phyloP scores from a whole-genome alignment of 306 rosid species.

The Potentilla sterilis region DNA sequence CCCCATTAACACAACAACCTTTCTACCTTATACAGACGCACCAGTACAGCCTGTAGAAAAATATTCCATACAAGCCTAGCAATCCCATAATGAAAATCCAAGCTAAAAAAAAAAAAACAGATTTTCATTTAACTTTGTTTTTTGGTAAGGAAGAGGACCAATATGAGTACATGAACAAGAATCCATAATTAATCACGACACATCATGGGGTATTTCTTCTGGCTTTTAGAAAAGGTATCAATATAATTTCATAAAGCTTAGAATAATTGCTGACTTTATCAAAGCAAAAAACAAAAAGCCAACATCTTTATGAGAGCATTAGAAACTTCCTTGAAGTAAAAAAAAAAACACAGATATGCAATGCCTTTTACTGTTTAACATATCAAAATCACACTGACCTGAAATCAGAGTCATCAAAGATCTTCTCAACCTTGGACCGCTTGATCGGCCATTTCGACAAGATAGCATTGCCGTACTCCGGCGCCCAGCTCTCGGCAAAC shows the following conservation, averaged over 20 bases:
- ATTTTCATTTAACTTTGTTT: background rate
- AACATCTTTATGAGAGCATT: conserved; percentile 24
- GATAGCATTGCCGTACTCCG: conserved; percentile 88
- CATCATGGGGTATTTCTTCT: background rate
- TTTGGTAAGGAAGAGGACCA: background rate
- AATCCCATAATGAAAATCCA: background rate
- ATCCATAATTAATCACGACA: background rate
- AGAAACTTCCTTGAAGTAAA: conserved; percentile 2
- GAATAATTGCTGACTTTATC: conserved; percentile 39
- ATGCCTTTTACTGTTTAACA: background rate
- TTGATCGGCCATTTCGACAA: conserved; percentile 91
- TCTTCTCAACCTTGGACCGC: conserved; percentile 54
- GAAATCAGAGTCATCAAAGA: conserved; percentile 80
- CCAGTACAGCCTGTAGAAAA: conserved; percentile 11
- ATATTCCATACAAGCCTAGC: background rate
- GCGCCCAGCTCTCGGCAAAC: conserved; percentile 98
- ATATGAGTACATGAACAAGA: background rate
- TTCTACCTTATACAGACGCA: conserved; percentile 4
- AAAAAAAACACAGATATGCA: background rate
- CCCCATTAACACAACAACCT: conserved; percentile 10
- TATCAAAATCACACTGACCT: conserved; percentile 35
- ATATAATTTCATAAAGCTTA: conserved; percentile 16
- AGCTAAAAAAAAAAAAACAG: background rate
- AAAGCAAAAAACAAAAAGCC: conserved; percentile 17
- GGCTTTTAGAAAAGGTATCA: conserved; percentile 8